phyloP scores from a whole-genome alignment of 2,329 filamentous ascomycete genomes.

The Davidsoniella australis region DNA sequence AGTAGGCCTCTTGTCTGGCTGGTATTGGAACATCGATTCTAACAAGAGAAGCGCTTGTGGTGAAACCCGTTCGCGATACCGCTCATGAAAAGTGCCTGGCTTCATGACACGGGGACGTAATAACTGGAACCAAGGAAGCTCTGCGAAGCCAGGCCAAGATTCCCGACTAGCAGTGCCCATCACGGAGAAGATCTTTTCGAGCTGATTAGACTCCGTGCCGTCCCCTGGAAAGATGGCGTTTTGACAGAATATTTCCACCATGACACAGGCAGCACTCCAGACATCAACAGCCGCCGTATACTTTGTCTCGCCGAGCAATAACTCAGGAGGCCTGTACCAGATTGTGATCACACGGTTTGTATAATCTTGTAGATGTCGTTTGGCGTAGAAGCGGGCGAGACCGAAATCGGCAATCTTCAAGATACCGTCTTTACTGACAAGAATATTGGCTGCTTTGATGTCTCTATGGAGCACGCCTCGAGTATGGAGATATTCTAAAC shows the following conservation, averaged over 20 bases:
- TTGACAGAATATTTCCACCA: constrained; percentile 89
- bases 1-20: constrained; percentile 66
- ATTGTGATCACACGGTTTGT: constrained; percentile 98
- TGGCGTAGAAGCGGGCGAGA: constrained; percentile 87
- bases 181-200: constrained; percentile 90
- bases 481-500: constrained; percentile 81
- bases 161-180: constrained; percentile 71
- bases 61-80: constrained; percentile 62
- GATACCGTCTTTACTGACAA: constrained; percentile 76
- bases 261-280: constrained; percentile 93
- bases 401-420: constrained; percentile 94
- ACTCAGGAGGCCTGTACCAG: constrained; percentile 85
- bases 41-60: constrained; percentile 71
- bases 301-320: constrained; percentile 78
- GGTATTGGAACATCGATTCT: constrained; percentile 71
- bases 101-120: constrained; percentile 61
- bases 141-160: constrained; percentile 79
- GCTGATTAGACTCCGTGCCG: constrained; percentile 84
- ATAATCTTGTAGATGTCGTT: constrained; percentile 79
- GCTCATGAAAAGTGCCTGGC: constrained; percentile 61
- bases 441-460: constrained; percentile 95
- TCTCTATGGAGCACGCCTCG: constrained; percentile 91
- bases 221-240: constrained; percentile 91
- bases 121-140: constrained; percentile 95
- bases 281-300: constrained; percentile 85